Evolutionary conservation across 2,329 filamentous ascomycete species (phyloP).

Genomic region (Graphilbum sp.): DNA sequence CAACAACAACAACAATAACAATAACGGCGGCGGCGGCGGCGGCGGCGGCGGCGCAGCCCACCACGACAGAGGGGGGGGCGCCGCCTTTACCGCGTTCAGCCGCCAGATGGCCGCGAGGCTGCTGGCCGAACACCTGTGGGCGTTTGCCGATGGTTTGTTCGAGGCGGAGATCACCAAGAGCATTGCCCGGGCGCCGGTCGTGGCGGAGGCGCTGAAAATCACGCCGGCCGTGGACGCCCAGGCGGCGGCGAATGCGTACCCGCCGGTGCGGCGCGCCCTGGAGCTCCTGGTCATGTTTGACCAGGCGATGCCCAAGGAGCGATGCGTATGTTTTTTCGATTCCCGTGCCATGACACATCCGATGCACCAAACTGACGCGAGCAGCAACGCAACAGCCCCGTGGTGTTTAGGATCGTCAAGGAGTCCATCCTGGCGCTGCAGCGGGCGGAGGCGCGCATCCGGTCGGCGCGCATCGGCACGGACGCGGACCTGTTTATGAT

Average conservation of each 20-base stretch:
- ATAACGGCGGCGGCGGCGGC: constrained; percentile 20
- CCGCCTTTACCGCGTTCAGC: constrained; percentile 34
- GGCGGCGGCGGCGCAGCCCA: constrained; percentile 16
- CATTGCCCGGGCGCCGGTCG: constrained; percentile 30
- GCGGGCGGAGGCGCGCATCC: constrained; percentile 56
- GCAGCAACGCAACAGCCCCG: constrained; percentile 34
- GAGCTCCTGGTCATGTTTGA: constrained; percentile 46
- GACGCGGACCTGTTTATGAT: constrained; percentile 87
- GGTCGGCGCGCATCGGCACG: constrained; percentile 38
- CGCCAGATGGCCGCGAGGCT: constrained; percentile 39
- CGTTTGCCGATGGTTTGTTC: constrained; percentile 36
- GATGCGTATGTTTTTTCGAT: constrained; percentile 34
- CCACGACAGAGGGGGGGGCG: constrained; percentile 7
- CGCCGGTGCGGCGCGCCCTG: constrained; percentile 39
- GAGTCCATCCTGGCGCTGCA: constrained; percentile 76
- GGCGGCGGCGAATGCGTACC: constrained; percentile 38
- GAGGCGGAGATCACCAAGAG: constrained; percentile 38
- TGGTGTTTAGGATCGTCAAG: constrained; percentile 60
- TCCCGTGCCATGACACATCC: too few species aligned
- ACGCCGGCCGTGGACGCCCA: constrained; percentile 27
- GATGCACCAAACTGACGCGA: too few species aligned
- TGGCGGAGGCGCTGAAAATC: constrained; percentile 33
- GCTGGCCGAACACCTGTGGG: constrained; percentile 40
- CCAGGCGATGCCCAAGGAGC: constrained; percentile 45
- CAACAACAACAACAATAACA: constrained; percentile 36